A percentile compares a stretch with the other conserved stretches of the same genome.
These are phyloP conservation scores for Alternaria sp. DNA, from an alignment of 2,329 filamentous ascomycete species.

Conservation along the genomic window DNA sequence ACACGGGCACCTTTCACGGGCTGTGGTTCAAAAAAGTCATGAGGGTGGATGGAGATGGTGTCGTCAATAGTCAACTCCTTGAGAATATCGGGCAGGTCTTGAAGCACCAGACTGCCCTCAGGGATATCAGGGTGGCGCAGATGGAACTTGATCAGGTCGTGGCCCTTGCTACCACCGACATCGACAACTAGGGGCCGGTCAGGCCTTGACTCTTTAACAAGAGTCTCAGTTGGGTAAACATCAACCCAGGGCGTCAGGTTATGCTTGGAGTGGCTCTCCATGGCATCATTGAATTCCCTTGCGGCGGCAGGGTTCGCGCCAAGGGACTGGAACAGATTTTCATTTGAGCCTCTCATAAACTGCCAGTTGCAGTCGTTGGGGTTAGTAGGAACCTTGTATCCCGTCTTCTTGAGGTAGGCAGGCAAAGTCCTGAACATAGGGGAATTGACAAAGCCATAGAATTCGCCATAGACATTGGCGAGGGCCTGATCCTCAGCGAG, in stretches of 20 bases:
- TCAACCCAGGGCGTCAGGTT: constrained; percentile 7
- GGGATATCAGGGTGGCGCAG: constrained; percentile 6
- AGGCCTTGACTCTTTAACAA: constrained; percentile 1
- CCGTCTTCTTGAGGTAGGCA: constrained; percentile 10
- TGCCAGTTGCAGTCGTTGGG: constrained; percentile 13
- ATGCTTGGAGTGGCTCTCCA: constrained; percentile 10
- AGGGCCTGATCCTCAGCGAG: constrained; percentile 12
- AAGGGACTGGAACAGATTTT: constrained; percentile 12
- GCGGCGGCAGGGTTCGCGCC: constrained; percentile 12
- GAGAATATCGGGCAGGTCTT: constrained; percentile 10
- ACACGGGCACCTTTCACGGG: constrained; percentile 8
- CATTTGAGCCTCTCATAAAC: constrained; percentile 10
- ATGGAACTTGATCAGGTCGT: constrained; percentile 10
- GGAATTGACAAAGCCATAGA: constrained; percentile 11
- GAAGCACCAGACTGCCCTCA: constrained; percentile 5
- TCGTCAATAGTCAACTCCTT: constrained; percentile 6
- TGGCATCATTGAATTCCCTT: constrained; percentile 12
- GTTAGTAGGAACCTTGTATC: constrained; percentile 9
- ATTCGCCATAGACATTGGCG: constrained; percentile 12
- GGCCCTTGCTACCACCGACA: constrained; percentile 15
- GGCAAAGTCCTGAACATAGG: constrained; percentile 12
- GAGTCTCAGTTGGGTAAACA: constrained; percentile 7
- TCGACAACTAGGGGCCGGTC: constrained; percentile 7
- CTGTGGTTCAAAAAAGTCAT: constrained; percentile 12
- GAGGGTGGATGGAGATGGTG: constrained; percentile 1